These are phyloP conservation scores for Didymosphaeria variabile DNA, from an alignment of 2,329 filamentous ascomycete species.

Conservation along the genomic window DNA sequence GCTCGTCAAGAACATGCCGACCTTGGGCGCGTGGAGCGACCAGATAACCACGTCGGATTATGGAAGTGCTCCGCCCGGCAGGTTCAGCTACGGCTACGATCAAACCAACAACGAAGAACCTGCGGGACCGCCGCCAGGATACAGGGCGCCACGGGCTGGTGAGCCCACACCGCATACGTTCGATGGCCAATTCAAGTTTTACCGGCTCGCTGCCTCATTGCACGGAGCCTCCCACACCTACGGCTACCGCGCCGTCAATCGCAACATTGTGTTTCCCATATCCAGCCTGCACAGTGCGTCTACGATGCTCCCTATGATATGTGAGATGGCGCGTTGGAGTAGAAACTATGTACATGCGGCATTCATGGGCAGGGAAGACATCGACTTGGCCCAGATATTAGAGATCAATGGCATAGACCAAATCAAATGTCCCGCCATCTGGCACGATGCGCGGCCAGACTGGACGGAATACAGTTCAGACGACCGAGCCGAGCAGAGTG, in stretches of 20 bases:
- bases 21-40: conserved; percentile 11
- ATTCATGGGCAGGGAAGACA: conserved; percentile 76
- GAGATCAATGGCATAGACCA: conserved; percentile 81
- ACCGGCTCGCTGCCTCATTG: conserved; percentile 70
- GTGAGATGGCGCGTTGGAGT: conserved; percentile 78
- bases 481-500: conserved; percentile 71
- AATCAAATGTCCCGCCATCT: conserved; percentile 69
- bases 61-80: conserved; percentile 9
- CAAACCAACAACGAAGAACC: conserved; percentile 31
- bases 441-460: conserved; percentile 81
- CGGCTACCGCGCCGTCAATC: conserved; percentile 64
- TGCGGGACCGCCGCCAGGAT: conserved; percentile 39
- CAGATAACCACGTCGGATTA: conserved; percentile 7
- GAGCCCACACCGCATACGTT: conserved; percentile 54
- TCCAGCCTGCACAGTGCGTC: conserved; percentile 77
- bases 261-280: conserved; percentile 81
- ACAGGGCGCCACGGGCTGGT: conserved; percentile 27
- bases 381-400: conserved; percentile 74
- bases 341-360: conserved; percentile 83
- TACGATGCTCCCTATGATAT: conserved; percentile 80
- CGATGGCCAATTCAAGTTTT: conserved; percentile 75
- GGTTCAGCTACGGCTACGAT: conserved; percentile 15
- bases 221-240: conserved; percentile 65
- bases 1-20: conserved; percentile 70
- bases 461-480: conserved; percentile 74